Evolutionary conservation across 805 yeast species (phyloP), one percentile per base, ranked within the genome.

Genomic region (Saccharomycopsis sp.): DNA sequence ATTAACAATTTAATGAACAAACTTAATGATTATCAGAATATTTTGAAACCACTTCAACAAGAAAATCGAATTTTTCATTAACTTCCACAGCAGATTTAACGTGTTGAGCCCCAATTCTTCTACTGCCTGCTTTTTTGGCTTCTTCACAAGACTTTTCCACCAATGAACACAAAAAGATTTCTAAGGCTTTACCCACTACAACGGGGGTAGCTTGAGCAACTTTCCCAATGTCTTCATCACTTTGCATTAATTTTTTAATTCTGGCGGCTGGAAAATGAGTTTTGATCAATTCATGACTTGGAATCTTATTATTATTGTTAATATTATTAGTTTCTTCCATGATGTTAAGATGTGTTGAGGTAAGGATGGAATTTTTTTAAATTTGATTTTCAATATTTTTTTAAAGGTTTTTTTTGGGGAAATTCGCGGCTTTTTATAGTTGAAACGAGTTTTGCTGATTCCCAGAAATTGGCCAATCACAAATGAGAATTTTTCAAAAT

Each of bases 171-270:
- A 92, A 75, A 57, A 92, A 92, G 46, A 86, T 72, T 62, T 92
- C 97, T 39, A 92, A 66, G 0, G 98, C 95, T 47, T 96, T 73
- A 5, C 97, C 96, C 6, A 92, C 95, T 14, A 89, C 89, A n/a
- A 89, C 82, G 0, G 99, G 99, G 2, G 99, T 94, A 2, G 96
- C 96, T 56, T 88, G 96, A 3, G 98, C 96, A 4, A 92, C 97
- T 57, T 92, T 92, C 2, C 99, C 99, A 34, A 92, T 88, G 49
- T 92, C 99, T 49, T 92, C 98, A 60, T 92, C 99, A 21, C 94
- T 79, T 57, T 92, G 98, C 96, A 92, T 89, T 44, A 92, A 75
- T 53, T 92, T 85, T 66, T 92, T 92, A 53, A 92, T 87, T 48
- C 97, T 74, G 2, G 97, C 97, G 4, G 87, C 82, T 3, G 94